Conservation (phyloP, 164 flowering plant genomes). For the Nymphaea colorata region DNA sequence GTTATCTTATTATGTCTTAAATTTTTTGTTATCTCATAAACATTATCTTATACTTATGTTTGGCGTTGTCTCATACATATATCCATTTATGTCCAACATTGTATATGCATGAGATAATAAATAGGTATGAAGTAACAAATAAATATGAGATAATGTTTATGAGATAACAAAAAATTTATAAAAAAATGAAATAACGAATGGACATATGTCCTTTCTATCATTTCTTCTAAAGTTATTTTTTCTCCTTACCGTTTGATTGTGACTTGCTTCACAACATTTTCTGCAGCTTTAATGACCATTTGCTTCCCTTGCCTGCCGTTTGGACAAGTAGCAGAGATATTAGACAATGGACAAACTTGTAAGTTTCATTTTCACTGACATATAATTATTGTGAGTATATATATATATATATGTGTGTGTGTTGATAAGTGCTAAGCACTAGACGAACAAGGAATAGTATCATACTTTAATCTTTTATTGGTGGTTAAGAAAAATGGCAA, state of each 20-base stretch:
- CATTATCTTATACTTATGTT: neutral
- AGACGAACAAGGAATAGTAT: too few species aligned
- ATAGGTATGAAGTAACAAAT: too few species aligned
- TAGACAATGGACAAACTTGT: conserved; percentile 10
- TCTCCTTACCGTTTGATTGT: neutral
- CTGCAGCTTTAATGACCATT: conserved; percentile 9
- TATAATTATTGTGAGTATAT: too few species aligned
- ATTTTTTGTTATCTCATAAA: neutral
- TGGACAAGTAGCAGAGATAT: conserved; percentile 13
- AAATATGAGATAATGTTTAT: too few species aligned
- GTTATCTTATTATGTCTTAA: neutral
- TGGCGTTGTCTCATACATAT: neutral
- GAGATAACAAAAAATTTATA: too few species aligned
- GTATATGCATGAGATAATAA: too few species aligned
- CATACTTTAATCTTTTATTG: too few species aligned
- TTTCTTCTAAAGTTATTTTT: neutral
- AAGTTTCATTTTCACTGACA: neutral
- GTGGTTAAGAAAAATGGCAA: too few species aligned
- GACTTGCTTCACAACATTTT: neutral
- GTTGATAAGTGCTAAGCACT: too few species aligned
- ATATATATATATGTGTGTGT: too few species aligned
- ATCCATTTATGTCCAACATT: too few species aligned
- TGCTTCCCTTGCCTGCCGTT: conserved; percentile 11
- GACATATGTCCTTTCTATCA: neutral
- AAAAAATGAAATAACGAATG: too few species aligned